A percentile compares a stretch with the other conserved stretches of the same genome.
Evolutionary conservation across 768 basidiomycete species (phyloP).

Genomic region (Pleurotus salmoneostramineus): DNA sequence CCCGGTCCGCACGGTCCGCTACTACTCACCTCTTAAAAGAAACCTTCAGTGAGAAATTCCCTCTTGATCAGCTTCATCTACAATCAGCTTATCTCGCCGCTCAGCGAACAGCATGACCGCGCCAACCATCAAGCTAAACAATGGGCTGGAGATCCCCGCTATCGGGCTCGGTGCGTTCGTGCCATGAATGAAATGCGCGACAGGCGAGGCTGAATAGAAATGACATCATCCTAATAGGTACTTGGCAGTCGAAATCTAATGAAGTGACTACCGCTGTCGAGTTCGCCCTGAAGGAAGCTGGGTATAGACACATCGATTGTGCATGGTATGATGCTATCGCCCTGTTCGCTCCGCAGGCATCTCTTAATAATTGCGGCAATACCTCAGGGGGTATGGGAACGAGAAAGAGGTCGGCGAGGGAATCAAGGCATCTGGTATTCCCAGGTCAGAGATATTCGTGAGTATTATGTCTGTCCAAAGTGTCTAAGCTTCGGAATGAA

Average conservation of each 20-base stretch:
- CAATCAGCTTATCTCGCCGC: conserved; percentile 3
- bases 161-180: conserved; percentile 51
- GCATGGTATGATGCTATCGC: conserved; percentile 34
- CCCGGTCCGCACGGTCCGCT: not conserved
- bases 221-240: conserved; percentile 41
- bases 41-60: not conserved
- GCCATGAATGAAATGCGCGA: conserved; percentile 4
- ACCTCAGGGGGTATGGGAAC: conserved; percentile 57
- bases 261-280: conserved; percentile 71
- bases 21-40: not conserved
- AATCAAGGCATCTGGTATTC: conserved; percentile 70
- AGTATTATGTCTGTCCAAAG: conserved; percentile 12
- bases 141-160: conserved; percentile 49
- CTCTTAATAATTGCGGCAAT: conserved; percentile 2
- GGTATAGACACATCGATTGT: conserved; percentile 77
- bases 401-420: conserved; percentile 82
- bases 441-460: conserved; percentile 59
- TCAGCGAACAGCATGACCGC: conserved; percentile 15
- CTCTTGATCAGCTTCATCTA: not conserved
- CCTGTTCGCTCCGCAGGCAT: not conserved
- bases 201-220: not conserved
- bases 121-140: conserved; percentile 55
- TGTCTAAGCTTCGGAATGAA: not conserved
- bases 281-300: conserved; percentile 66
- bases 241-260: conserved; percentile 76